Conservation (phyloP, 192 early-diverging fungal species). For the Phlyctochytrium arcticum region DNA sequence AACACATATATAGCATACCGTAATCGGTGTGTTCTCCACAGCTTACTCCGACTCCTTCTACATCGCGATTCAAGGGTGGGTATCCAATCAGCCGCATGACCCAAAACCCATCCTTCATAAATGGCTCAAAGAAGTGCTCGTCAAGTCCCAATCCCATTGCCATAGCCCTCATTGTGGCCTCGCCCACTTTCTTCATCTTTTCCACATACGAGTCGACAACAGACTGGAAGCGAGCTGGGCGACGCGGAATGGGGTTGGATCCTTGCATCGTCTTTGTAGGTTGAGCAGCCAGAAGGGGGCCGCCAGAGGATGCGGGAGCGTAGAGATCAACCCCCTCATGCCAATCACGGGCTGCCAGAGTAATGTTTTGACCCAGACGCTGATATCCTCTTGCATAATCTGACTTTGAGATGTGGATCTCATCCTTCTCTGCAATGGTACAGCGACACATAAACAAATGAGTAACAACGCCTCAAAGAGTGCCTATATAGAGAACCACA, state of each 20-base stretch:
- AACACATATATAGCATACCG: slow-evolving; percentile 1
- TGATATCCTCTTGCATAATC: slow-evolving; percentile 51
- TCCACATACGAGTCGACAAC: slow-evolving; percentile 37
- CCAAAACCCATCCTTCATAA: slow-evolving; percentile 22
- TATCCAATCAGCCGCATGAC: slow-evolving; percentile 40
- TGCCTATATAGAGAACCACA: too few relatives aligned
- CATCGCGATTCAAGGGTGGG: slow-evolving; percentile 23
- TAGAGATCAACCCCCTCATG: slow-evolving; percentile 48
- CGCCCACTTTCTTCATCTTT: slow-evolving; percentile 32
- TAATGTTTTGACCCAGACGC: slow-evolving; percentile 47
- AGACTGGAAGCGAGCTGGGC: slow-evolving; percentile 22
- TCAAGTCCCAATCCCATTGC: slow-evolving; percentile 48
- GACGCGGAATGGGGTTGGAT: slow-evolving; percentile 33
- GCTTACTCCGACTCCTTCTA: slow-evolving; percentile 29
- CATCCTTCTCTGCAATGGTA: slow-evolving; percentile 24
- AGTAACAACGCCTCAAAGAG: too few relatives aligned
- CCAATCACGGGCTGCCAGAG: slow-evolving; percentile 46
- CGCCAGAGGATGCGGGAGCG: slow-evolving; percentile 26
- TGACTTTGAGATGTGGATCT: slow-evolving; percentile 34
- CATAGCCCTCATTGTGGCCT: slow-evolving; percentile 42
- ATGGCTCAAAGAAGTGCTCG: slow-evolving; percentile 25
- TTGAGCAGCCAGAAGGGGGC: slow-evolving; percentile 1
- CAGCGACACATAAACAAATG: not conserved
- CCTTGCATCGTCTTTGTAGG: slow-evolving; percentile 33
- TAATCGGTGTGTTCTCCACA: slow-evolving; percentile 55